Evolutionary conservation across 805 yeast species (phyloP).

Genomic region (Metschnikowia baotianmanensis): DNA sequence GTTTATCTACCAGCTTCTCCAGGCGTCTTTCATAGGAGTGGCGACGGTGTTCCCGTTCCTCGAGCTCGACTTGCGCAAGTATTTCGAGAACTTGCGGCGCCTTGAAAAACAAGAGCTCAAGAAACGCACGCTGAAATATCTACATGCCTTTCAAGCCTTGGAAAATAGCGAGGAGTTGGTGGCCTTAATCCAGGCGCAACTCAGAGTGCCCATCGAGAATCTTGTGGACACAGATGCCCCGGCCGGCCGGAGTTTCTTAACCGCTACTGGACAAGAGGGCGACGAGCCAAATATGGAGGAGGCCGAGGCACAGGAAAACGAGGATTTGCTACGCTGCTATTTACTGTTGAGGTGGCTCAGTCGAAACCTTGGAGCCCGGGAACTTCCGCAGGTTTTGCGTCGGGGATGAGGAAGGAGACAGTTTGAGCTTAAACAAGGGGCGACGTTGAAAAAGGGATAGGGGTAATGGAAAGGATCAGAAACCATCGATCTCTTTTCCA

Average conservation of each 20-base stretch:
- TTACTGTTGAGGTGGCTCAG: slow-evolving; percentile 10
- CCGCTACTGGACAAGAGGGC: not conserved
- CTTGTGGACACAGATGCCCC: not conserved
- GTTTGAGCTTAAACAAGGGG: too few species aligned
- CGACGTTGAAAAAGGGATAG: too few species aligned
- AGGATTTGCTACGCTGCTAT: slow-evolving; percentile 7
- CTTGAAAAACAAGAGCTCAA: not conserved
- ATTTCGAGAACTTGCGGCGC: not conserved
- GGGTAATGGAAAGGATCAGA: too few species aligned
- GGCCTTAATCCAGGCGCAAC: slow-evolving; percentile 1
- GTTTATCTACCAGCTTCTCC: slow-evolving; percentile 1
- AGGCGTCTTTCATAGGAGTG: not conserved
- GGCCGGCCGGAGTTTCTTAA: not conserved
- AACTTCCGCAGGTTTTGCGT: slow-evolving; percentile 5
- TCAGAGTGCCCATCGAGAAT: slow-evolving; percentile 4
- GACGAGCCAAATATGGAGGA: not conserved
- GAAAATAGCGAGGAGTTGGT: not conserved
- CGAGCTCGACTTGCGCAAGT: not conserved
- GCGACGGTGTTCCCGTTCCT: slow-evolving; percentile 5
- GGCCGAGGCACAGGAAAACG: not conserved
- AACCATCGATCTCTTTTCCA: too few species aligned
- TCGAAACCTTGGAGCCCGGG: not conserved
- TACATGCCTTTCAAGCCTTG: not conserved
- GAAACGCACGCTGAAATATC: not conserved
- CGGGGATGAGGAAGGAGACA: not conserved